Percentiles rank a stretch among this genome's conserved stretches.
Evolutionary conservation across 2,329 filamentous ascomycete genomes (phyloP).

Genomic region (Claviceps africana): DNA sequence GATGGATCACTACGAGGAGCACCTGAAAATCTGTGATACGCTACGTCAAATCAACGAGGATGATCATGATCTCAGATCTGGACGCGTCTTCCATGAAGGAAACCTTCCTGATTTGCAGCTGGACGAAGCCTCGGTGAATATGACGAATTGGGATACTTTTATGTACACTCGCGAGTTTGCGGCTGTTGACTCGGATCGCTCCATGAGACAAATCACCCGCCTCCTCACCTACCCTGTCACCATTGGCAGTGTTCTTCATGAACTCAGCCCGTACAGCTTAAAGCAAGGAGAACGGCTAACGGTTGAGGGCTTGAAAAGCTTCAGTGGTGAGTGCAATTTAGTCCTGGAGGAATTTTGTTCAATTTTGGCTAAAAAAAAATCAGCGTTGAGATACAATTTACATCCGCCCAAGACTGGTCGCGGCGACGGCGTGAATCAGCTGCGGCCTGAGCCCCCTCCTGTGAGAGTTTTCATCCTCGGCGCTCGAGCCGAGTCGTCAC

Average conservation of each 20-base stretch:
- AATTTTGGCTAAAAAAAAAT: neutral
- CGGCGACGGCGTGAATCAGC: slow-evolving; percentile 58
- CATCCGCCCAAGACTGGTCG: slow-evolving; percentile 75
- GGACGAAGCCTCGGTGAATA: slow-evolving; percentile 85
- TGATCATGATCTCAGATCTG: slow-evolving; percentile 85
- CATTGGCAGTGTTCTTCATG: slow-evolving; percentile 80
- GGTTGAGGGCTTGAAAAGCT: slow-evolving; percentile 78
- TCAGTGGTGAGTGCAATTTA: slow-evolving; percentile 56
- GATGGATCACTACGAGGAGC: slow-evolving; percentile 88
- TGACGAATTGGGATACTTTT: slow-evolving; percentile 98
- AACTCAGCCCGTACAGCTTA: slow-evolving; percentile 83
- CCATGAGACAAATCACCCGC: slow-evolving; percentile 83
- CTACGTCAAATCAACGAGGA: slow-evolving; percentile 93
- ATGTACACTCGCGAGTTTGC: slow-evolving; percentile 84
- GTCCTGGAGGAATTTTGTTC: neutral
- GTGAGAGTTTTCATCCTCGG: slow-evolving; percentile 88
- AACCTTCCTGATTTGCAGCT: slow-evolving; percentile 80
- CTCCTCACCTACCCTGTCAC: slow-evolving; percentile 90
- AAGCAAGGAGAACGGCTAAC: slow-evolving; percentile 64
- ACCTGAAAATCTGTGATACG: slow-evolving; percentile 84
- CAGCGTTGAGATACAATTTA: slow-evolving; percentile 82
- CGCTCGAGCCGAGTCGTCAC: slow-evolving; percentile 90
- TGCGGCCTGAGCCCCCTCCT: slow-evolving; percentile 73
- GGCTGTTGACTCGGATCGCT: slow-evolving; percentile 80
- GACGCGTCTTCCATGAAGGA: slow-evolving; percentile 86